phyloP scores from a whole-genome alignment of 2,329 filamentous ascomycete species.

The Cordyceps tenuipes region DNA sequence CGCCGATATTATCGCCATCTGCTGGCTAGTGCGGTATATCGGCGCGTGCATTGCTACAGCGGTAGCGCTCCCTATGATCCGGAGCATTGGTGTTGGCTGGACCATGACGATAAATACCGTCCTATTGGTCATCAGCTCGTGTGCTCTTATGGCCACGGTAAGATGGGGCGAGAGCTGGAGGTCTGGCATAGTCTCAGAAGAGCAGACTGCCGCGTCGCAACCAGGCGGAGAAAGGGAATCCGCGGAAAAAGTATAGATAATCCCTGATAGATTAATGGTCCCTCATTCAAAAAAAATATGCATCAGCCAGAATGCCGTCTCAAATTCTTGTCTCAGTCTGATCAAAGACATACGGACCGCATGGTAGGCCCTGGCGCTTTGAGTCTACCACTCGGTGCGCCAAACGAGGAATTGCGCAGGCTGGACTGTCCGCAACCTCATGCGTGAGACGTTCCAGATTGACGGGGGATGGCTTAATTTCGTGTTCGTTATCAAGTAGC shows the following conservation, averaged over 20 bases:
- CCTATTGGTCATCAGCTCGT: conserved; percentile 29
- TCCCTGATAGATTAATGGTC: background rate
- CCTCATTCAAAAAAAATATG: too few species aligned
- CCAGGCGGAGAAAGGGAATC: background rate
- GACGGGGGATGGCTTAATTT: background rate
- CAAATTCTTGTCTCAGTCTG: background rate
- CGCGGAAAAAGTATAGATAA: background rate
- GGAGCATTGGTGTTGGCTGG: conserved; percentile 71
- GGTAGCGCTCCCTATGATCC: conserved; percentile 64
- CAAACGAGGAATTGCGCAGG: background rate
- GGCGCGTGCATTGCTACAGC: conserved; percentile 65
- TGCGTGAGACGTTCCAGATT: background rate
- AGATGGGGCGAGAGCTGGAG: conserved; percentile 34
- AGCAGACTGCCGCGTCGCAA: background rate
- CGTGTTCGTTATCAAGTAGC: background rate
- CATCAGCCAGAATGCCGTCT: background rate
- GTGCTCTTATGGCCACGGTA: conserved; percentile 30
- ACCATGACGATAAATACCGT: conserved; percentile 57
- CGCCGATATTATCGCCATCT: conserved; percentile 69
- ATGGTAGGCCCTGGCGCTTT: background rate
- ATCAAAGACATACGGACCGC: background rate
- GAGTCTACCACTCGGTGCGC: background rate
- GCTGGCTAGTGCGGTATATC: conserved; percentile 70
- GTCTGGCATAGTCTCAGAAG: conserved; percentile 23
- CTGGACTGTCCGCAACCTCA: background rate